phyloP scores from a whole-genome alignment of 768 basidiomycete species.

The Filobasidium floriforme region DNA sequence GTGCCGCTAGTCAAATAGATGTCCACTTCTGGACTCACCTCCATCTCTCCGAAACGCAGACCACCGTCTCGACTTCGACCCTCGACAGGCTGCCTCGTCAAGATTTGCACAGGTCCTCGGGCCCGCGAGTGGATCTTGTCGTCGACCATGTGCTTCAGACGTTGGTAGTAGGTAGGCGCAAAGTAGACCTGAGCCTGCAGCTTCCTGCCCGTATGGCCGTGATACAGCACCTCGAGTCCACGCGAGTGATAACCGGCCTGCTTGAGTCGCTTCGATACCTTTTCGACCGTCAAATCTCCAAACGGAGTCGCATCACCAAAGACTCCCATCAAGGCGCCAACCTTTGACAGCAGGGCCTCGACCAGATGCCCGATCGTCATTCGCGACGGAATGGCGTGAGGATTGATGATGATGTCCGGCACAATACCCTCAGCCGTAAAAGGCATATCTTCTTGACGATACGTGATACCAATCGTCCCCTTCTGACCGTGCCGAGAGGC shows the following conservation, averaged over 20 bases:
- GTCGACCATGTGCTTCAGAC: conserved; percentile 99
- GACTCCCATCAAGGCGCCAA: conserved; percentile 89
- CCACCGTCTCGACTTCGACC: conserved; percentile 98
- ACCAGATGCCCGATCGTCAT: conserved; percentile 99
- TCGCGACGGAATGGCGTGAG: conserved; percentile 98
- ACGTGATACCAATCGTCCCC: conserved; percentile 98
- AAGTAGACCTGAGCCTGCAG: conserved; percentile 97
- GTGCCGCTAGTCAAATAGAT: not conserved
- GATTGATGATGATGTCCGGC: conserved; percentile 96
- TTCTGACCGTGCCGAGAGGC: conserved; percentile 99
- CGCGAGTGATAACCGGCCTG: conserved; percentile 92
- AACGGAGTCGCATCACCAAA: conserved; percentile 99
- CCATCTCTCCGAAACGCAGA: conserved; percentile 99
- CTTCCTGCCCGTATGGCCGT: conserved; percentile 96
- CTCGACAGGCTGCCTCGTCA: conserved; percentile 95
- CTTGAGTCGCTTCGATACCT: conserved; percentile 83
- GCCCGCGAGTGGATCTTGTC: conserved; percentile 99
- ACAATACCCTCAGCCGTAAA: conserved; percentile 95
- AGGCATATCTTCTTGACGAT: conserved; percentile 99
- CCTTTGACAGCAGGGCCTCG: conserved; percentile 91
- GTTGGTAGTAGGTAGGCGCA: conserved; percentile 97
- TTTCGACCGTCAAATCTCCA: conserved; percentile 94
- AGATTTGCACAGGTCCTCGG: conserved; percentile 91
- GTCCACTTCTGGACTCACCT: conserved; percentile 45
- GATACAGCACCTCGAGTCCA: conserved; percentile 96